Percentiles rank a stretch among this genome's conserved stretches.
Evolutionary conservation across 345 rosid genomes (phyloP).

Genomic region (Citrus glauca): DNA sequence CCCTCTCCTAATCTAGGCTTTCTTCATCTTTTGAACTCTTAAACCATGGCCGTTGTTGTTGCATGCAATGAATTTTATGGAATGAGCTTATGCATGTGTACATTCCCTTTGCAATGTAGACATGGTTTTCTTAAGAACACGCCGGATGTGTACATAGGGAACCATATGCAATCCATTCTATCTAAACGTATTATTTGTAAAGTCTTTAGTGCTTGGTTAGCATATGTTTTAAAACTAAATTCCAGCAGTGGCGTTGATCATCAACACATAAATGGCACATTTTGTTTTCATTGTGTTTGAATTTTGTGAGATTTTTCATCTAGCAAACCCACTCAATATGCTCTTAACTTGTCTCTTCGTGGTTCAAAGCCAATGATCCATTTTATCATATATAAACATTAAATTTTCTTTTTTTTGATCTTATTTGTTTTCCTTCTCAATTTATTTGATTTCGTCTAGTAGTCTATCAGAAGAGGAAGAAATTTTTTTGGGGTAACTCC

Average conservation of each 20-base stretch:
- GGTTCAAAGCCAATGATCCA: background rate
- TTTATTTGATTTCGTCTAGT: background rate
- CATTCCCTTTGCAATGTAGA: too few species aligned
- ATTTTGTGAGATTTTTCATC: background rate
- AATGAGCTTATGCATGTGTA: too few species aligned
- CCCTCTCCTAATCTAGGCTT: too few species aligned
- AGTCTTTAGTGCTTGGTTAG: too few species aligned
- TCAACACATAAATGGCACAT: background rate
- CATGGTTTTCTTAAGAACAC: too few species aligned
- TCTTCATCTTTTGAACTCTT: too few species aligned
- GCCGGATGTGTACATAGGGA: background rate
- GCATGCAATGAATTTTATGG: too few species aligned
- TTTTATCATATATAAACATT: background rate
- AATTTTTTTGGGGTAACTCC: background rate
- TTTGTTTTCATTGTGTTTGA: background rate
- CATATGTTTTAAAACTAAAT: background rate
- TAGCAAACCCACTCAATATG: background rate
- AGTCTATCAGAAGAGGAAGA: background rate
- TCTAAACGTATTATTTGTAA: too few species aligned
- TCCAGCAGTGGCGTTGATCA: background rate
- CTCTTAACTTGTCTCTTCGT: slow-evolving; percentile 6
- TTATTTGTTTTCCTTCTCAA: background rate
- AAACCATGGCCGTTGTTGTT: too few species aligned
- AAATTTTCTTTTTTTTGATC: too few species aligned
- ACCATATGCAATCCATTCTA: background rate